A percentile compares a stretch with the other conserved stretches of the same genome.
These are phyloP conservation scores for Sporothrix schenckii DNA, from an alignment of 2,329 filamentous ascomycete species.

Conservation along the genomic window DNA sequence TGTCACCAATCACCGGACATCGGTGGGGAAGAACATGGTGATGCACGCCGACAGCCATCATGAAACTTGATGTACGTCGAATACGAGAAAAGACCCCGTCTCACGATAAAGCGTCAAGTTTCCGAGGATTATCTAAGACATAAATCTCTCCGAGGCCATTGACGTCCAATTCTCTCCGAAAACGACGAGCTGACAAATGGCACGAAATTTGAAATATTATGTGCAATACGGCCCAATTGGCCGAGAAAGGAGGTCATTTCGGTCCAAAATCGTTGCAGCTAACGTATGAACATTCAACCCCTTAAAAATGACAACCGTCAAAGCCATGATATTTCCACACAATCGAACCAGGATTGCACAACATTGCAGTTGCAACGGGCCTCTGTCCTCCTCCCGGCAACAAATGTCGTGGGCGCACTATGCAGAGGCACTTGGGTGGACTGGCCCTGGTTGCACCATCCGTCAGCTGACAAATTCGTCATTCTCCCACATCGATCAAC, in stretches of 20 bases:
- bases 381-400: too few species aligned
- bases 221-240: not conserved
- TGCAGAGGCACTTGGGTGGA: too few species aligned
- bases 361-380: too few species aligned
- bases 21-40: not conserved
- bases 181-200: constrained; percentile 16
- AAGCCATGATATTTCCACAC: not conserved
- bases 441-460: not conserved
- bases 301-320: too few species aligned
- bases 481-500: not conserved
- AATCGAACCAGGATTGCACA: not conserved
- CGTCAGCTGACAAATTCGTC: not conserved
- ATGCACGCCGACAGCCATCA: not conserved
- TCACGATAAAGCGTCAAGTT: not conserved
- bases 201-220: not conserved
- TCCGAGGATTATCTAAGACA: too few species aligned
- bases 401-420: too few species aligned
- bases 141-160: too few species aligned
- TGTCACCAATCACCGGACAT: too few species aligned
- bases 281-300: too few species aligned
- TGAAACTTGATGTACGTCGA: not conserved
- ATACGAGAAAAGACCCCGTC: not conserved
- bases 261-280: too few species aligned
- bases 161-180: not conserved
- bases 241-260: not conserved